Base-by-base conservation (phyloP, 2,329 filamentous ascomycete species). In the Whalleya microplaca region DNA sequence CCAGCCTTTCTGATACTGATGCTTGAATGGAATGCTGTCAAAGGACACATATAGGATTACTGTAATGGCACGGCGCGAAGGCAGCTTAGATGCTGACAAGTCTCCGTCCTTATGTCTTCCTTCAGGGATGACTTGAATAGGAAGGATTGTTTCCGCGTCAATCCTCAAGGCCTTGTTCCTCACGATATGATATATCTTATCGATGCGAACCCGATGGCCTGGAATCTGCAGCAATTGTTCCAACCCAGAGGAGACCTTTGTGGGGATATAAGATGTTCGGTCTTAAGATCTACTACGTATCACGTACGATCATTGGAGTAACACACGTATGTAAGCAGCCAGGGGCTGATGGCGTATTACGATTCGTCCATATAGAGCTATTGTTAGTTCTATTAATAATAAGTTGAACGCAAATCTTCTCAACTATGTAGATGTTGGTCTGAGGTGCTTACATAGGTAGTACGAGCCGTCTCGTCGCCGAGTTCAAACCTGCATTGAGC, bases 141-240 rank as follows among this genome's bases (percentile, higher is more conserved):
- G 32, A 37, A 37, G 32, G 32, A 37, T 37, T 37, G 10, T 16
- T 12, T 37, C 32, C 14, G 3, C 5, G 32, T 37, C 3, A 37
- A 14, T 37, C 3, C 3, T 37, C 14, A 12, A 37, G 7, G 32
- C 32, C 32, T 37, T 37, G 10, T 37, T 37, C 32, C 32, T 37
- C 14, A 16, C 32, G 32, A 12, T n/a, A 37, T 37, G 14, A 37
- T 37, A 12, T 14, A 37, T 37, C 14, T 5, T 37, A 37, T 37
- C 6, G 6, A 37, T 37, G 32, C 32, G 57, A 61, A 60, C 49
- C 60, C 60, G 60, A 63, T 48, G 57, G 58, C 55, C 56, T 63
- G 60, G 59, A 49, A 58, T 21, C 45, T 37, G 18, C 41, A 48
- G 32, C 56, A 59, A 37, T 37, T 14, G 32, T 47, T 55, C 23